These are phyloP conservation scores for Benincasa hispida DNA, from an alignment of 306 rosid species.

Conservation along the genomic window DNA sequence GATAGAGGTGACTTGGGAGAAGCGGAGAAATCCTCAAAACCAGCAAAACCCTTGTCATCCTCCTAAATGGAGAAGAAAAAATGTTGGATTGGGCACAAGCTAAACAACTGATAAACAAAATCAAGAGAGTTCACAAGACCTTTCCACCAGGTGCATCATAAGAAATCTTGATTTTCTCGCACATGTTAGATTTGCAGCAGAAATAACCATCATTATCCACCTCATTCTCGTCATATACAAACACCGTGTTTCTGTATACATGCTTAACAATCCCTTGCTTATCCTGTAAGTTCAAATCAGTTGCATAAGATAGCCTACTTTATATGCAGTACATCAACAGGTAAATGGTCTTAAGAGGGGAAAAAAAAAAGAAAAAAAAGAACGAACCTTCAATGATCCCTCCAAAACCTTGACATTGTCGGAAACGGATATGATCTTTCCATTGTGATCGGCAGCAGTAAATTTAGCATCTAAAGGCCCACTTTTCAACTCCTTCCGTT, in stretches of 20 bases:
- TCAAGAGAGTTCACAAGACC: conserved; percentile 21
- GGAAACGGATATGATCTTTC: conserved; percentile 47
- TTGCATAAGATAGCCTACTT: conserved; percentile 8
- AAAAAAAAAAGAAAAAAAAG: conserved; percentile 1
- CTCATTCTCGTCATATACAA: conserved; percentile 50
- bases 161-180: conserved; percentile 68
- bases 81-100: neutral
- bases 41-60: conserved; percentile 32
- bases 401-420: conserved; percentile 63
- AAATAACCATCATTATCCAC: conserved; percentile 70
- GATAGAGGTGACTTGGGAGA: conserved; percentile 89
- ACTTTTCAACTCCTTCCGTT: conserved; percentile 40
- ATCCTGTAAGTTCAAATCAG: conserved; percentile 43
- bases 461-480: conserved; percentile 57
- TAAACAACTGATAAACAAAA: neutral
- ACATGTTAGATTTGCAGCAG: conserved; percentile 59
- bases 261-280: conserved; percentile 77
- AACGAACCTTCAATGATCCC: conserved; percentile 65
- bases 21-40: conserved; percentile 51
- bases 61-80: conserved; percentile 41
- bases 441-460: conserved; percentile 54
- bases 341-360: conserved; percentile 5
- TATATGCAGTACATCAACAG: neutral
- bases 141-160: conserved; percentile 38
- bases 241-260: conserved; percentile 61